phyloP scores from a whole-genome alignment of 2,329 filamentous ascomycete genomes.

The Fusarium neocosmosporiellum region DNA sequence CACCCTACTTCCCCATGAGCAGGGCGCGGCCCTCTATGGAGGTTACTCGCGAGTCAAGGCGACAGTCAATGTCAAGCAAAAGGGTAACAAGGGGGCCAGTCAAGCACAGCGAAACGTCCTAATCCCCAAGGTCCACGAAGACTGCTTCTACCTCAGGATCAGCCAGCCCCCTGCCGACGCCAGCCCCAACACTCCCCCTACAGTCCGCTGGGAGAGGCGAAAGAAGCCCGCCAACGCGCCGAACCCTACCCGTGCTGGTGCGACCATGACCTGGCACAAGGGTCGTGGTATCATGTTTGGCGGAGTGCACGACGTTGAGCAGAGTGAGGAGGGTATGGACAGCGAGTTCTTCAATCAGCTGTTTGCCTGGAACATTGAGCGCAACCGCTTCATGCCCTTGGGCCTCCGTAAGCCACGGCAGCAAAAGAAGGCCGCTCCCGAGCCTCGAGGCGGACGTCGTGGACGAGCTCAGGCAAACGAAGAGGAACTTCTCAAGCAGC shows the following conservation, averaged over 20 bases:
- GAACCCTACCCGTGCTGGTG: constrained; percentile 83
- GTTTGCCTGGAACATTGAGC: constrained; percentile 93
- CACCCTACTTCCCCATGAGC: constrained; percentile 89
- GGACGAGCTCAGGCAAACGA: constrained; percentile 90
- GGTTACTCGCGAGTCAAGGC: constrained; percentile 94
- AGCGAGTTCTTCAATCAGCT: constrained; percentile 96
- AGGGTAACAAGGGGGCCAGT: constrained; percentile 65
- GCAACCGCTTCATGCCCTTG: constrained; percentile 93
- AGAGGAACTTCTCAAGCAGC: constrained; percentile 86
- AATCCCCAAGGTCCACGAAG: constrained; percentile 91
- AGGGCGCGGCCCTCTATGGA: constrained; percentile 89
- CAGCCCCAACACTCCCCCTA: constrained; percentile 72
- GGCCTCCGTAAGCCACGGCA: constrained; percentile 78
- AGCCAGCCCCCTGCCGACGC: constrained; percentile 77
- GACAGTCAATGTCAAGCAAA: constrained; percentile 67
- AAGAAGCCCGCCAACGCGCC: constrained; percentile 94
- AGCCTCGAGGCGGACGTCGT: constrained; percentile 67
- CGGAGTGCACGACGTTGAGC: constrained; percentile 92
- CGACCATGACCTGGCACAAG: constrained; percentile 95
- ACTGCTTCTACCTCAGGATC: constrained; percentile 92
- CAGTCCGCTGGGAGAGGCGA: constrained; percentile 88
- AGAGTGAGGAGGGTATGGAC: constrained; percentile 94
- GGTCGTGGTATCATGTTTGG: constrained; percentile 93
- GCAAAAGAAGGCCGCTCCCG: constrained; percentile 66
- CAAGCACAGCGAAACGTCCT: constrained; percentile 77